A percentile compares a stretch with the other conserved stretches of the same genome.
Conservation (phyloP, 257 asterid species). For the Solanum okadae region DNA sequence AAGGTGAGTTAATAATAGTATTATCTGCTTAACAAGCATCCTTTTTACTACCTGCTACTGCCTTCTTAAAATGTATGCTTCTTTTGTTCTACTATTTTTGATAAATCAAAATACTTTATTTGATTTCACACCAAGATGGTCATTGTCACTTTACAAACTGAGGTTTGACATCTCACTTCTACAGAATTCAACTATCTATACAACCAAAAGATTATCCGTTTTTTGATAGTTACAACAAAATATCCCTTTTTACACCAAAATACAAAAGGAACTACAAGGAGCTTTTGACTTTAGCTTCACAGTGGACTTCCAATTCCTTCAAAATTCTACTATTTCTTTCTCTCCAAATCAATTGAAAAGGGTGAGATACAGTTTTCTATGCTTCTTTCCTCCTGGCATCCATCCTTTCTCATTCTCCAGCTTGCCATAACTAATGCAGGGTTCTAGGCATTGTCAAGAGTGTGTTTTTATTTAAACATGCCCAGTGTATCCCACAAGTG, state of each 20-base stretch:
- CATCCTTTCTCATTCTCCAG: not conserved
- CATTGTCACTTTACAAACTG: not conserved
- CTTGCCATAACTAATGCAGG: not conserved
- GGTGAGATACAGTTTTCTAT: not conserved
- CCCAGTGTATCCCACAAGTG: not conserved
- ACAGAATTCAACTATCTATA: not conserved
- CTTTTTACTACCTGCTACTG: not conserved
- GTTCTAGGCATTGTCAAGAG: not conserved
- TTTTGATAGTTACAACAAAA: not conserved
- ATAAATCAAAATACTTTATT: not conserved
- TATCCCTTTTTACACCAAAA: not conserved
- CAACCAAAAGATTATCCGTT: not conserved
- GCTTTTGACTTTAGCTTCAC: not conserved
- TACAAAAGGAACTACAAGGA: not conserved
- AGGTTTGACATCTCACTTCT: not conserved
- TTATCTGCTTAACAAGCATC: not conserved
- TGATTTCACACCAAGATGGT: not conserved
- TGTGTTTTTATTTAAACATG: not conserved
- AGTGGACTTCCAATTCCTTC: not conserved
- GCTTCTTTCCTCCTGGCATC: not conserved
- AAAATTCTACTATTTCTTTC: not conserved
- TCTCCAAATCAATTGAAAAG: not conserved
- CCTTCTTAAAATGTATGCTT: not conserved
- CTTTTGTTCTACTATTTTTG: not conserved
- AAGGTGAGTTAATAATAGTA: slow-evolving; percentile 32